Evolutionary conservation across 345 rosid species (phyloP), one percentile per base, ranked within the genome.

Genomic region (Kandelia obovata): DNA sequence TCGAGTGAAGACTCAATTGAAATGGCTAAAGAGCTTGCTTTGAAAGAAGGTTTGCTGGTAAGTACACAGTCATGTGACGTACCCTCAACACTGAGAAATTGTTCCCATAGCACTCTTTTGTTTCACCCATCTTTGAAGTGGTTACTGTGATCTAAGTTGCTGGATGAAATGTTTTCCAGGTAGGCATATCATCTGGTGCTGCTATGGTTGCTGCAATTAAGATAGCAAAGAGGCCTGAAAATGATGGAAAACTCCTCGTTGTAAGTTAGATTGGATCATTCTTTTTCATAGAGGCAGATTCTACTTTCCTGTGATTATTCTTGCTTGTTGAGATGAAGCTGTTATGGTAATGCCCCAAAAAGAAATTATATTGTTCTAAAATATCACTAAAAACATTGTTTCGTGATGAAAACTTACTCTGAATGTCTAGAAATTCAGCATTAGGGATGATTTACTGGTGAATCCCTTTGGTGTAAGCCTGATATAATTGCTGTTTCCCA

Each of bases 141-240:
- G 59, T 11, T 7, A 10, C 16, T 16, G 34, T 37, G 13, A 51
- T 59, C 21, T 62, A 19, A 10, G 60, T 35, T 61, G 11, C 61
- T 43, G 66, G 56, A 53, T 51, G 8, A 26, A 53, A 8, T 62
- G 59, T 13, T 34, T 79, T 67, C 65, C 74, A 88, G 88, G 90
- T 82, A 11, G 92, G 92, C 31, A 88, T 88, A 76, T 88, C 92
- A 8, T 88, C 92, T 1, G 92, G 90, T 74, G 92, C 88, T 21
- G 90, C 92, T 53, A 85, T 90, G 20, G 81, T 86, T 10, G 90
- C 92, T 1, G 92, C 92, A 25, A 77, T 88, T 35, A 73, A 76
- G 74, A 81, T 84, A 25, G 92, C 88, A 0, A 82, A 84, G 76
- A 78, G 82, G 67, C 87, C 87, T 27, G 90, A 84, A 83, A 84